Evolutionary conservation across 2,329 filamentous ascomycete genomes (phyloP), one percentile per base, ranked within the genome.

Genomic region (Monilinia polystroma): DNA sequence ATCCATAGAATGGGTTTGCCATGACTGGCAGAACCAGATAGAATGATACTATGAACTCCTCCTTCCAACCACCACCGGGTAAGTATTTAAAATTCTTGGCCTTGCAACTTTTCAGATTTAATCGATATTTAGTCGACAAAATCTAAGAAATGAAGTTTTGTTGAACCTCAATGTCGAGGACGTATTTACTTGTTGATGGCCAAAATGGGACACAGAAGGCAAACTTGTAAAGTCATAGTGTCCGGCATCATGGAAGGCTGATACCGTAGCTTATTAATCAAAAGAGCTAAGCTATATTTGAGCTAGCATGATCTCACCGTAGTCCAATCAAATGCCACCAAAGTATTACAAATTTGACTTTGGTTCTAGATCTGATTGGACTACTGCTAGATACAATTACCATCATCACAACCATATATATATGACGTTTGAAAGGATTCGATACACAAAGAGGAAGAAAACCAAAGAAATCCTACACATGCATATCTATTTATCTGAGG

Each of bases 31-130:
- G 26, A 66, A 66, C 45, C 64, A 66, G 38, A 53, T 53, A 53
- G 64, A 62, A 52, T 62, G 29, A 66, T 14, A 52, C 20, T 38
- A 16, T 32, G 4, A 60, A 53, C 64, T 53, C 56, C 64, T 66
- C 64, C 64, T 66, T 45, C 57, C 64, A 66, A 66, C 64, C 64
- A 52, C 64, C 64, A 62, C 64, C 64, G n/a, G 41, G 38, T 20
- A 57, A 14, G 16, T 52, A 4, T 45, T 23, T 45, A 11, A 18
- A 11, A 3, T 45, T 43, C 35, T 53, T 35, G 32, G 16, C 45
- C 32, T 32, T 2, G 29, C 64, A 51, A 12, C 16, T 26, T 3
- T 51, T 16, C 26, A 23, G 45, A 8, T n/a, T 51, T 8, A 51
- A 59, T 38, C n/a, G 32, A 38, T 62, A 20, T 14, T 51, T 20